Percentiles rank a stretch among this genome's conserved stretches.
phyloP scores from a whole-genome alignment of 768 basidiomycete genomes.

The Obba rivulosa region DNA sequence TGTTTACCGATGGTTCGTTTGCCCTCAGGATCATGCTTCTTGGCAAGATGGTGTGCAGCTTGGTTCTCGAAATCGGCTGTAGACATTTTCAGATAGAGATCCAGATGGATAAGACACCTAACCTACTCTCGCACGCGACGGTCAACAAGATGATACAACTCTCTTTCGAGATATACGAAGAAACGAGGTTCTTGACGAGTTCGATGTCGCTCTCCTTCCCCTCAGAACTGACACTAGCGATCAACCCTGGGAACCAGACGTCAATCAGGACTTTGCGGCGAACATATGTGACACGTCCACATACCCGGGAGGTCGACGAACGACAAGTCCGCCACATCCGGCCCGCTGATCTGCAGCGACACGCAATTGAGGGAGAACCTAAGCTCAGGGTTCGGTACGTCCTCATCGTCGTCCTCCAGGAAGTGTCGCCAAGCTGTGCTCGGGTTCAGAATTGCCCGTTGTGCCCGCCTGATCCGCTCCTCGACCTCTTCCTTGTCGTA shows the following conservation, averaged over 20 bases:
- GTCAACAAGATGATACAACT: conserved; percentile 57
- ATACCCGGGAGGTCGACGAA: conserved; percentile 30
- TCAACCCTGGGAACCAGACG: conserved; percentile 32
- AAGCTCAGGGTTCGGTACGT: conserved; percentile 5
- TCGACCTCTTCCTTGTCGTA: conserved; percentile 50
- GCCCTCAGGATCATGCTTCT: conserved; percentile 51
- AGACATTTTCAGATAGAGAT: not conserved
- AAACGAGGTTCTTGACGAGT: conserved; percentile 53
- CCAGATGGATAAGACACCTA: not conserved
- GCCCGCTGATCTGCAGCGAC: conserved; percentile 23
- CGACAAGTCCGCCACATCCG: conserved; percentile 26
- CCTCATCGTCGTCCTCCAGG: conserved; percentile 26
- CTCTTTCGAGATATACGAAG: conserved; percentile 47
- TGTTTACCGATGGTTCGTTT: conserved; percentile 66
- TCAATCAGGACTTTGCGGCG: conserved; percentile 1
- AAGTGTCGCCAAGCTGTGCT: conserved; percentile 28
- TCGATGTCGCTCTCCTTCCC: conserved; percentile 52
- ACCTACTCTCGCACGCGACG: conserved; percentile 60
- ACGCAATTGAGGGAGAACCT: conserved; percentile 27
- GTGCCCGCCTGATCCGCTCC: conserved; percentile 61
- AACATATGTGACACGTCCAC: not conserved
- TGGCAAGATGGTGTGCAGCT: conserved; percentile 60
- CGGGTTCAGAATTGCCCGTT: conserved; percentile 63
- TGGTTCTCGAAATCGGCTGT: conserved; percentile 78
- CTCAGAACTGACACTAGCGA: conserved; percentile 31